Base-by-base conservation (phyloP, 2,329 filamentous ascomycete genomes). In the Penicillium sp. region DNA sequence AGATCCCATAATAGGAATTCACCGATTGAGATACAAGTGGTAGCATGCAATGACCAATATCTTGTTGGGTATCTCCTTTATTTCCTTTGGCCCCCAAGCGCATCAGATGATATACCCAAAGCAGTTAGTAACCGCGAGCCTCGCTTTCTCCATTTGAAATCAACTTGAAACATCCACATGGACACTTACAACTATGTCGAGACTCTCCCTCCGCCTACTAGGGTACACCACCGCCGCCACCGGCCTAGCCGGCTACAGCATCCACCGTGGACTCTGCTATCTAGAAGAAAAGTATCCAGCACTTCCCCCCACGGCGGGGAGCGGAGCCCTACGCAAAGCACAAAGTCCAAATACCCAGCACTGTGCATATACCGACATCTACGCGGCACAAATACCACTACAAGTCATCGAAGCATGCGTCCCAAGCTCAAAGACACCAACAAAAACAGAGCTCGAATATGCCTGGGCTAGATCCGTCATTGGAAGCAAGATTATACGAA, bases 251-350 rank as follows among this genome's bases (percentile, higher is more conserved):
- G 50, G 55, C 32, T 68, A 67, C 53, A 53, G 60, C 48, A 58
- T 60, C 13, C 63, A 71, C 43, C 46, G 53, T 11, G 59, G 57
- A 11, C 60, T 71, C 2, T 60, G 24, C 49, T 38, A 57, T 10
- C 64, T 72, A 1, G 67, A 72, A 57, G 40, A 55, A 5, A 61
- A 61, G 61, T 72, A 71, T 42, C 68, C 69, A 31, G 50, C 56
- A 14, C 53, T 63, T 5, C 57, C 64, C 5, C 39, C 53, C 7
- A 44, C 50, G 26, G 37, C 55, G 32, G 64, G 57, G 14, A 72
- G 67, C 50, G 29, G 29, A 16, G 57, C 58, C 2, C 50, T 70
- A 1, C 51, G 51, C 37, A 62, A 59, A 3, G 63, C 69, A 1
- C 8, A 6, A 3, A 49, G 48, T 8, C 53, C 61, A n/a, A 13